Conservation (phyloP, 1,284 basidiomycete species). For the Xanthoconium separans region DNA sequence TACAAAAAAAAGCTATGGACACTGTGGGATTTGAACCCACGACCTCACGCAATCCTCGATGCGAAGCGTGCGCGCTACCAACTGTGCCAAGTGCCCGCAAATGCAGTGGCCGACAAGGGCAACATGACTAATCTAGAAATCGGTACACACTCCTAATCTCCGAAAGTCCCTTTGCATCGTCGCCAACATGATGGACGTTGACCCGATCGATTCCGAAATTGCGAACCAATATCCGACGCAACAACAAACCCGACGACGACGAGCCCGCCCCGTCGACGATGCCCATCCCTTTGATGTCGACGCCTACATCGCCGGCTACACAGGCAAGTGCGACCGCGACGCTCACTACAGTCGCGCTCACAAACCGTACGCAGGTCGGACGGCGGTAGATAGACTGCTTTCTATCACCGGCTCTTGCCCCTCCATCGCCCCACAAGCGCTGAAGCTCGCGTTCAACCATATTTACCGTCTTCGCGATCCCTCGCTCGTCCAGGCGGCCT, state of each 20-base stretch:
- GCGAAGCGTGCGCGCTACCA: constrained; percentile 42
- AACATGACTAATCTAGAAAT: background rate
- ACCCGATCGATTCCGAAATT: constrained; percentile 29
- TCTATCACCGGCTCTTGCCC: constrained; percentile 66
- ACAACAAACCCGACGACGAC: constrained; percentile 17
- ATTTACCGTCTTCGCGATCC: constrained; percentile 64
- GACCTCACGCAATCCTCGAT: constrained; percentile 35
- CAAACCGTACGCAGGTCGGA: constrained; percentile 49
- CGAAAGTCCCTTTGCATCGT: background rate
- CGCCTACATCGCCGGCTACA: constrained; percentile 38
- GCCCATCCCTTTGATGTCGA: constrained; percentile 81
- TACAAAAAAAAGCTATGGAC: constrained; percentile 34
- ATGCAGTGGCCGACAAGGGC: rapidly evolving
- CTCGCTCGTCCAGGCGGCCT: constrained; percentile 52
- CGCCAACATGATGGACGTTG: constrained; percentile 30
- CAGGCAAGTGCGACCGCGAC: constrained; percentile 17
- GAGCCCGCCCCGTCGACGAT: constrained; percentile 55
- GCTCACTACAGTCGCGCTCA: background rate
- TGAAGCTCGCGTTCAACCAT: constrained; percentile 59
- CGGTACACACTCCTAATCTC: constrained; percentile 7
- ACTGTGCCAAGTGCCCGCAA: constrained; percentile 36
- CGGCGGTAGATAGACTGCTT: constrained; percentile 66
- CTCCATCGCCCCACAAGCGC: constrained; percentile 64
- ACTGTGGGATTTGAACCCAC: constrained; percentile 40
- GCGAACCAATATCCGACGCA: constrained; percentile 7